phyloP scores from a whole-genome alignment of 495 filamentous ascomycete species.

The Hypoxylon perforatum region DNA sequence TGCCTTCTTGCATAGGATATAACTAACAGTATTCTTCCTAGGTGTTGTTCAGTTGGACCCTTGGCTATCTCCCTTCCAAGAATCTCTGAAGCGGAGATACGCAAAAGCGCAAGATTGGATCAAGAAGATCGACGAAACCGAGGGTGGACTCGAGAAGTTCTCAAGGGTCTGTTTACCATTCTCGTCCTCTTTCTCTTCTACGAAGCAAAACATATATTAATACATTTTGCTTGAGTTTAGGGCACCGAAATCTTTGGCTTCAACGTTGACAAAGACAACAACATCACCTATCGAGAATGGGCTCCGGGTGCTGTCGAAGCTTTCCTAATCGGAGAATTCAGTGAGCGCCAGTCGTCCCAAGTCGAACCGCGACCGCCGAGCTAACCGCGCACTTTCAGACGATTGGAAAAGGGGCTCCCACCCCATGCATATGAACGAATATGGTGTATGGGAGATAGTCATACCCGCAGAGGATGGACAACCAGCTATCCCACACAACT shows the following conservation, averaged over 20 bases:
- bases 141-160: constrained; percentile 94
- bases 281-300: constrained; percentile 95
- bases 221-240: constrained; percentile 51
- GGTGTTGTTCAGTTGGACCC: constrained; percentile 90
- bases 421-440: constrained; percentile 85
- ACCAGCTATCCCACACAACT: constrained; percentile 87
- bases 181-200: background rate
- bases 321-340: constrained; percentile 95
- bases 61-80: constrained; percentile 87
- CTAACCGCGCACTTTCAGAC: constrained; percentile 63
- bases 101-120: constrained; percentile 89
- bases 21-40: constrained; percentile 51
- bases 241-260: constrained; percentile 89
- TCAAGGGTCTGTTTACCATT: constrained; percentile 69
- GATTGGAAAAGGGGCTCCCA: constrained; percentile 85
- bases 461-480: constrained; percentile 77
- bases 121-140: constrained; percentile 78
- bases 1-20: background rate
- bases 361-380: background rate
- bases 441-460: constrained; percentile 87
- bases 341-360: constrained; percentile 54
- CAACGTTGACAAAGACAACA: constrained; percentile 79
- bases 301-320: constrained; percentile 88
- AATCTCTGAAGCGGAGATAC: constrained; percentile 79
- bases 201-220: constrained; percentile 15